A percentile compares a stretch with the other conserved stretches of the same genome.
These are phyloP conservation scores for Suillus variegatus DNA, from an alignment of 768 basidiomycete species.

Conservation along the genomic window DNA sequence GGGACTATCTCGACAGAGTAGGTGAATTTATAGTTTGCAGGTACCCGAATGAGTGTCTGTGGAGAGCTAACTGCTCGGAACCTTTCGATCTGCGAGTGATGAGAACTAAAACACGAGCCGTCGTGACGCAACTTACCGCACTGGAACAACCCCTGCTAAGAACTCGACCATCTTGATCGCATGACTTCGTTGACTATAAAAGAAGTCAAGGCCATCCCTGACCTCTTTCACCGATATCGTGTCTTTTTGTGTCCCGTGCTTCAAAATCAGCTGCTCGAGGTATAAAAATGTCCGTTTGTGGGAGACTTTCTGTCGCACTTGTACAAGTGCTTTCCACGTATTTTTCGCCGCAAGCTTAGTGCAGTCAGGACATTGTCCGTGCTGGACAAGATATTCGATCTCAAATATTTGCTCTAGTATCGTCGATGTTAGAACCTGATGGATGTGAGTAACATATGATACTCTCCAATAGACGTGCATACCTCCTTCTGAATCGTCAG, in stretches of 20 bases:
- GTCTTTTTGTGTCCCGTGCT: conserved; percentile 95
- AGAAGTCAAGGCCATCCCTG: conserved; percentile 94
- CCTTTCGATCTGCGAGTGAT: conserved; percentile 68
- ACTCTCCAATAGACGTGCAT: conserved; percentile 19
- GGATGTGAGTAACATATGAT: conserved; percentile 1
- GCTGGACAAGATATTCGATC: conserved; percentile 92
- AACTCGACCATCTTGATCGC: conserved; percentile 98
- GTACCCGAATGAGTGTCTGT: conserved; percentile 90
- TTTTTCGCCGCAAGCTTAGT: conserved; percentile 95
- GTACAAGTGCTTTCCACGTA: conserved; percentile 97
- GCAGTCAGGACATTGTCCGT: conserved; percentile 95
- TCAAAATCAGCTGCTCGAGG: conserved; percentile 95
- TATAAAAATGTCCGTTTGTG: conserved; percentile 98
- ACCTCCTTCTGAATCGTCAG: conserved; percentile 99
- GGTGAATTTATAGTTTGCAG: conserved; percentile 96
- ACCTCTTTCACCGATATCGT: conserved; percentile 93
- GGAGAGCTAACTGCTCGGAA: conserved; percentile 93
- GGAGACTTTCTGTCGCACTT: conserved; percentile 98
- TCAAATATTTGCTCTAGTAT: conserved; percentile 98
- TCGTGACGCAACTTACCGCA: conserved; percentile 55
- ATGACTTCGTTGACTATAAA: conserved; percentile 88
- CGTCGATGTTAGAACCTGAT: conserved; percentile 86
- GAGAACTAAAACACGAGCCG: conserved; percentile 9
- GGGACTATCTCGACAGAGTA: conserved; percentile 98
- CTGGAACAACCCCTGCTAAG: conserved; percentile 81